Percentiles rank a stretch among this genome's conserved stretches.
Conservation (phyloP, 805 yeast species). For the Candida lessepsii region DNA sequence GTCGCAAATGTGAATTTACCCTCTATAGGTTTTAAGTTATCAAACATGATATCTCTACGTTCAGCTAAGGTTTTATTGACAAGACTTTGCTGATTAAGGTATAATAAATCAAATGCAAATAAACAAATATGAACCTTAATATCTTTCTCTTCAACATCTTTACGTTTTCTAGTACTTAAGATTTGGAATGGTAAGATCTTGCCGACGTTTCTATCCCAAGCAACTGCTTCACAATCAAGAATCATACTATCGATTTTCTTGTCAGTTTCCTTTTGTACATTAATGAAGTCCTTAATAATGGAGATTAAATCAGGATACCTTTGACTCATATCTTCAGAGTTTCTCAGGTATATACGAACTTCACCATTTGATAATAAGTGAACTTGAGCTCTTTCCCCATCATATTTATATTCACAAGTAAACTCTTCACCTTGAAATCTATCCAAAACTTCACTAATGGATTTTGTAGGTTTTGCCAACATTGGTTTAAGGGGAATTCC, state of each 20-base stretch:
- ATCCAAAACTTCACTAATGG: slow-evolving; percentile 88
- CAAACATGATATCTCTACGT: slow-evolving; percentile 61
- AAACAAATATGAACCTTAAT: slow-evolving; percentile 89
- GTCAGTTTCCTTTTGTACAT: slow-evolving; percentile 22
- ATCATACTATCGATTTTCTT: slow-evolving; percentile 50
- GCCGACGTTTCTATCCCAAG: slow-evolving; percentile 80
- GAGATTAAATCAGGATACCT: slow-evolving; percentile 87
- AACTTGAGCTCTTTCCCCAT: slow-evolving; percentile 96
- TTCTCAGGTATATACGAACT: slow-evolving; percentile 82
- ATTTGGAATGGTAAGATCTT: slow-evolving; percentile 93
- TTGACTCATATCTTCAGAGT: slow-evolving; percentile 95
- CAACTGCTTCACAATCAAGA: slow-evolving; percentile 95
- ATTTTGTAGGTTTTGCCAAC: slow-evolving; percentile 97
- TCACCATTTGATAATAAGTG: slow-evolving; percentile 67
- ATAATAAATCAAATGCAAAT: slow-evolving; percentile 86
- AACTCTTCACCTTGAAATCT: slow-evolving; percentile 80
- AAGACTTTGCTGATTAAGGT: slow-evolving; percentile 68
- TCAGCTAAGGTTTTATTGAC: slow-evolving; percentile 66
- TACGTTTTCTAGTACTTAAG: slow-evolving; percentile 88
- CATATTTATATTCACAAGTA: slow-evolving; percentile 96
- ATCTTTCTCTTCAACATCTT: slow-evolving; percentile 83
- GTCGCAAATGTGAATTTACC: slow-evolving; percentile 87
- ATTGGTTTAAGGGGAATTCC: slow-evolving; percentile 96
- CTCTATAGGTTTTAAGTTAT: slow-evolving; percentile 55
- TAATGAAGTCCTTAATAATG: slow-evolving; percentile 60